Percentiles rank a stretch among this genome's conserved stretches.
These are phyloP conservation scores for Thraustochytrium sp. DNA, from an alignment of 352 stramenopile genomes.

Conservation along the genomic window DNA sequence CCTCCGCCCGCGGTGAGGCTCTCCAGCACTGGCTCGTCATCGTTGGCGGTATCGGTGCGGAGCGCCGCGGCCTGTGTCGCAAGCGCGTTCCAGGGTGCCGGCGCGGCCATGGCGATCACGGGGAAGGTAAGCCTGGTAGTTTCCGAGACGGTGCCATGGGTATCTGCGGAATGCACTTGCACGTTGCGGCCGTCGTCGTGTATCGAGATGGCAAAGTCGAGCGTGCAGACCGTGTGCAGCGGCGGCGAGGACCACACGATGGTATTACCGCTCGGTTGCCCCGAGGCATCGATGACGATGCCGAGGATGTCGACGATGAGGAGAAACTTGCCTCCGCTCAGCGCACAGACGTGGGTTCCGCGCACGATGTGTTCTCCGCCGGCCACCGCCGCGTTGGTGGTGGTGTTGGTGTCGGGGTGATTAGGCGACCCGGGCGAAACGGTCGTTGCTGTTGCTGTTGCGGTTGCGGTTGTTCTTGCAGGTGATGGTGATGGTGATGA, in stretches of 20 bases:
- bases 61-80: background rate
- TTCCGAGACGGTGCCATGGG: background rate
- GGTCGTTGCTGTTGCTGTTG: too few relatives aligned
- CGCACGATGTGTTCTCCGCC: background rate
- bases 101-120: background rate
- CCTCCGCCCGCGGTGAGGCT: background rate
- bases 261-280: slow-evolving; percentile 3
- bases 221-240: background rate
- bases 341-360: background rate
- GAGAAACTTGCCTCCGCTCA: background rate
- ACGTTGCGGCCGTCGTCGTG: background rate
- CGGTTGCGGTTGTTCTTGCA: too few relatives aligned
- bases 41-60: background rate
- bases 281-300: slow-evolving; percentile 23
- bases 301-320: slow-evolving; percentile 22
- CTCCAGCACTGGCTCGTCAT: background rate
- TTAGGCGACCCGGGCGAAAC: too few relatives aligned
- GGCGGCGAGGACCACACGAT: slow-evolving; percentile 15
- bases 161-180: background rate
- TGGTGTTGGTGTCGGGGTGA: too few relatives aligned
- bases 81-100: slow-evolving; percentile 16
- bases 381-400: background rate
- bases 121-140: background rate
- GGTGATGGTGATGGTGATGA: too few relatives aligned
- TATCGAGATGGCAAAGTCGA: background rate